These are phyloP conservation scores for Aschersonia sp. DNA, from an alignment of 2,329 filamentous ascomycete genomes.

Conservation along the genomic window DNA sequence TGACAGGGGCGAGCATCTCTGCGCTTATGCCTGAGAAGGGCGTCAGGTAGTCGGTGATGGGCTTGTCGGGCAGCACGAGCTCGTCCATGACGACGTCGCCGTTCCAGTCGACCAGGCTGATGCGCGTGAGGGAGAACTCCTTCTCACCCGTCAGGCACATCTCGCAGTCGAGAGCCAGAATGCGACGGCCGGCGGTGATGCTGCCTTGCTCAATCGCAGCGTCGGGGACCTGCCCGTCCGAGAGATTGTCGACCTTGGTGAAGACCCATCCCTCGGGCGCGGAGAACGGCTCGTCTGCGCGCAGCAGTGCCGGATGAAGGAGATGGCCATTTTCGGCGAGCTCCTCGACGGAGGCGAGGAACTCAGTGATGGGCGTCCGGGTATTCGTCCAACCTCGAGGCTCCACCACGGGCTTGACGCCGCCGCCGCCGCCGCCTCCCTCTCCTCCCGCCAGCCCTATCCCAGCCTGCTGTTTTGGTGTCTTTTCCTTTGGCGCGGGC, in stretches of 20 bases:
- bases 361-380: slow-evolving; percentile 69
- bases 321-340: slow-evolving; percentile 73
- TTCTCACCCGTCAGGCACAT: slow-evolving; percentile 84
- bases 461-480: slow-evolving; percentile 24
- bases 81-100: slow-evolving; percentile 73
- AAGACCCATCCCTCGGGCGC: slow-evolving; percentile 68
- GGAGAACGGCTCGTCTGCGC: slow-evolving; percentile 37
- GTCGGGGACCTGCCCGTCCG: slow-evolving; percentile 55
- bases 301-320: slow-evolving; percentile 64
- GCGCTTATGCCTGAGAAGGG: slow-evolving; percentile 85
- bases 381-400: slow-evolving; percentile 56
- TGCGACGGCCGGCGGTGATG: slow-evolving; percentile 63
- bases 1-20: slow-evolving; percentile 67
- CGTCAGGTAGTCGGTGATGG: slow-evolving; percentile 89
- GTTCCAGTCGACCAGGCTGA: slow-evolving; percentile 79
- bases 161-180: slow-evolving; percentile 84
- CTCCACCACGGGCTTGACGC: slow-evolving; percentile 45
- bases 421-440: slow-evolving; percentile 11
- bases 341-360: slow-evolving; percentile 57
- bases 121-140: slow-evolving; percentile 71
- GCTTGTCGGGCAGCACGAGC: slow-evolving; percentile 75
- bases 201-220: slow-evolving; percentile 64
- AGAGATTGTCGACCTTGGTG: slow-evolving; percentile 50
- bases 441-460: too few relatives aligned
- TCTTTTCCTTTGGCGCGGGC: slow-evolving; percentile 54